phyloP scores from a whole-genome alignment of 768 basidiomycete species.

The Calocera viscosa region DNA sequence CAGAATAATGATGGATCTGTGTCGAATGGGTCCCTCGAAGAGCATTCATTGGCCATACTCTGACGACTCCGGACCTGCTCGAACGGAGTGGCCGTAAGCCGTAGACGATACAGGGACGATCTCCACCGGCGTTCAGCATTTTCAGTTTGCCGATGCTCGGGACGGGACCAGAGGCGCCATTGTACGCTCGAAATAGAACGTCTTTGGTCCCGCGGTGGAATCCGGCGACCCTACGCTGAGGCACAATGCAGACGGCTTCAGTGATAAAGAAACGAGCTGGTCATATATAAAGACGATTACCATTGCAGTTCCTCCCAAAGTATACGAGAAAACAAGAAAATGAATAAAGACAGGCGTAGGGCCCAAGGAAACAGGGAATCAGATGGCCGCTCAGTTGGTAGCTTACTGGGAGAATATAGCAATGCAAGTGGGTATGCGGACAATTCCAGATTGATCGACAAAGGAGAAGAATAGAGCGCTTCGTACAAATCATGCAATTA shows the following conservation, averaged over 20 bases:
- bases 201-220: background rate
- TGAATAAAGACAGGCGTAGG: background rate
- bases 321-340: background rate
- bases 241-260: no score
- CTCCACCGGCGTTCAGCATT: no score
- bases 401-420: background rate
- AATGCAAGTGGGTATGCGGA: constrained; percentile 5
- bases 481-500: constrained; percentile 1
- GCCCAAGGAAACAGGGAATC: background rate
- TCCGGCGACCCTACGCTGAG: no score
- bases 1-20: no score
- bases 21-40: no score
- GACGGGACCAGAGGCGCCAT: no score
- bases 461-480: background rate
- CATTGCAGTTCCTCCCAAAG: background rate
- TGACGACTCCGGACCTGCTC: no score
- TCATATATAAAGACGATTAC: background rate
- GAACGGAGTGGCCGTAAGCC: no score
- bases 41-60: no score
- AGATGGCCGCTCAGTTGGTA: background rate
- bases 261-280: background rate
- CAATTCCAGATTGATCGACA: constrained; percentile 8
- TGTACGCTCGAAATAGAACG: background rate
- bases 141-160: no score
- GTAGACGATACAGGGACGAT: no score